Conservation (phyloP, 2,329 filamentous ascomycete species). For the Sporothrix brunneoviolacea region DNA sequence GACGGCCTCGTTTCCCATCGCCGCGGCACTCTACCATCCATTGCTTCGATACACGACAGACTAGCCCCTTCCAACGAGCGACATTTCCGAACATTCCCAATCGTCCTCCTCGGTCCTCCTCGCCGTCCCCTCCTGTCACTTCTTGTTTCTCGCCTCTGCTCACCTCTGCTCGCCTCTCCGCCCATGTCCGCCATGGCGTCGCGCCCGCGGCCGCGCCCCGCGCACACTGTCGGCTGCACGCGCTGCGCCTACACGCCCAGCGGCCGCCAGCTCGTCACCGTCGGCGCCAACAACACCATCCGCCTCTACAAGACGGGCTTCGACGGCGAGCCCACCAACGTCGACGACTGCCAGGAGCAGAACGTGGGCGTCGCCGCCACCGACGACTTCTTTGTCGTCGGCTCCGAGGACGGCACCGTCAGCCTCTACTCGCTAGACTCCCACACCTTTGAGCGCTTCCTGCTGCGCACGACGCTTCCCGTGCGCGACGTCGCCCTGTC, state of each 20-base stretch:
- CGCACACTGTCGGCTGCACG: conserved; percentile 78
- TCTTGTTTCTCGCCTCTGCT: neutral
- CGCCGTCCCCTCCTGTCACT: no score
- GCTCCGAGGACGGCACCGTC: conserved; percentile 92
- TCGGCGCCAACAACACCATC: conserved; percentile 88
- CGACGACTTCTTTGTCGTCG: conserved; percentile 78
- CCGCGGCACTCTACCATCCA: neutral
- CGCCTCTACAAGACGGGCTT: conserved; percentile 87
- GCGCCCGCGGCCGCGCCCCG: conserved; percentile 58
- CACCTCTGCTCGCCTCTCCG: neutral
- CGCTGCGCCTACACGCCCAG: conserved; percentile 85
- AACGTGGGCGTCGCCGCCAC: conserved; percentile 73
- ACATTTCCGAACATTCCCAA: neutral
- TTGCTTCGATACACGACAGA: neutral
- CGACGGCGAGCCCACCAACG: conserved; percentile 84
- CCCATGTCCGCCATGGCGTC: conserved; percentile 24
- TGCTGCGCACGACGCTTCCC: conserved; percentile 77
- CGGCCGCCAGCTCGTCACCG: conserved; percentile 79
- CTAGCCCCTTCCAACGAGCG: neutral
- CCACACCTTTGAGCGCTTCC: conserved; percentile 69
- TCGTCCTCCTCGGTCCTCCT: neutral
- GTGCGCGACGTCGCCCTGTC: conserved; percentile 81
- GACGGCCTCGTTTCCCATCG: neutral
- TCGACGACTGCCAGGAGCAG: conserved; percentile 85
- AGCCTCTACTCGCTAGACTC: conserved; percentile 80